These are phyloP conservation scores for Melampsora abietis-canadensis DNA, from an alignment of 1,284 basidiomycete species.

Conservation along the genomic window DNA sequence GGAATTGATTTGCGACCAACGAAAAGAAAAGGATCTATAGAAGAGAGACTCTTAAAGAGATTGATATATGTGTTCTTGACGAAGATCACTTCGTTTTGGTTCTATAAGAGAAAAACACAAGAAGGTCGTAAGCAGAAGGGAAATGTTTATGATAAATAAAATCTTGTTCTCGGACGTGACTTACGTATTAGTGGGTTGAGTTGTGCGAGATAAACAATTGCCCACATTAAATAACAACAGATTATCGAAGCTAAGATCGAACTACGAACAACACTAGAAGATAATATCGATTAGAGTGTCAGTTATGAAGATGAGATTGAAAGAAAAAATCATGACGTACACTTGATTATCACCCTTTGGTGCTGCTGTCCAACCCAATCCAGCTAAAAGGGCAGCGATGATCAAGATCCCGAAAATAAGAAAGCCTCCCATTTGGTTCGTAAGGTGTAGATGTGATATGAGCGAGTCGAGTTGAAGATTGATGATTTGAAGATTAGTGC, in stretches of 20 bases:
- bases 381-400: conserved; percentile 61
- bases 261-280: conserved; percentile 70
- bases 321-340: conserved; percentile 58
- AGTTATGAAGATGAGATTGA: not conserved
- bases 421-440: conserved; percentile 20
- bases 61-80: conserved; percentile 2
- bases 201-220: conserved; percentile 86
- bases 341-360: conserved; percentile 83
- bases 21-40: too few species aligned
- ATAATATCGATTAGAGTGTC: not conserved
- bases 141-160: not conserved
- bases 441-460: too few species aligned
- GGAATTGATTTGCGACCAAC: too few species aligned
- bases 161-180: conserved; percentile 43
- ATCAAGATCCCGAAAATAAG: conserved; percentile 44
- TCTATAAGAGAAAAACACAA: not conserved
- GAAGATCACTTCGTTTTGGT: conserved; percentile 32
- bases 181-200: conserved; percentile 79
- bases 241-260: conserved; percentile 69
- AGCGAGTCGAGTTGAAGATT: too few species aligned
- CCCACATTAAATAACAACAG: conserved; percentile 90
- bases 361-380: conserved; percentile 64
- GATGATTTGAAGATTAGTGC: too few species aligned
- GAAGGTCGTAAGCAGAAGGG: not conserved
- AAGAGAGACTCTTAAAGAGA: too few species aligned